Percentiles rank a stretch among this genome's conserved stretches.
These are phyloP conservation scores for Populus tomentosa DNA, from an alignment of 441 rosid genomes.

Conservation along the genomic window DNA sequence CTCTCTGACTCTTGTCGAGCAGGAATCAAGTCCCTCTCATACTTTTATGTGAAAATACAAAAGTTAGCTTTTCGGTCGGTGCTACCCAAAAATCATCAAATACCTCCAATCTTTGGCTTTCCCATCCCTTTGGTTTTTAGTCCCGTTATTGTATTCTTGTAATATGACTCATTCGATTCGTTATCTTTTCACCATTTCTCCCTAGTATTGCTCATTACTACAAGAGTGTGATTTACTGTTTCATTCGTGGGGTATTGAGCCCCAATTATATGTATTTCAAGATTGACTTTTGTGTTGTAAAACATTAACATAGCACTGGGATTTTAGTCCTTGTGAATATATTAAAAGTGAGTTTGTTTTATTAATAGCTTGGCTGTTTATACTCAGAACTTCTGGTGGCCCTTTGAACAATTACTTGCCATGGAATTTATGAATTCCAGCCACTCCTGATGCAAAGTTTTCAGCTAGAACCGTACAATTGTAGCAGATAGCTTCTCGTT, in stretches of 20 bases:
- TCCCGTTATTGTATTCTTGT: slow-evolving; percentile 4
- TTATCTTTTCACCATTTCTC: background rate
- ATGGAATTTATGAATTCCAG: background rate
- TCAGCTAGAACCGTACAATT: background rate
- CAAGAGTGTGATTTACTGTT: slow-evolving; percentile 14
- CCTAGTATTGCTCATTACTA: background rate
- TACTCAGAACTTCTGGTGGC: background rate
- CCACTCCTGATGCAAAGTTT: background rate
- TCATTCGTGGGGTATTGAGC: slow-evolving; percentile 6
- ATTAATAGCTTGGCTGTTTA: slow-evolving; percentile 7
- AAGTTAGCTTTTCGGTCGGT: slow-evolving; percentile 1
- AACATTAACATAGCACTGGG: slow-evolving; percentile 13
- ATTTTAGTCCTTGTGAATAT: slow-evolving; percentile 14
- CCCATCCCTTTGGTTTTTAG: background rate
- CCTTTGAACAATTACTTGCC: background rate
- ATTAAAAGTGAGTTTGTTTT: slow-evolving; percentile 11
- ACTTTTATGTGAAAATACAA: slow-evolving; percentile 7
- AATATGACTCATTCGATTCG: background rate
- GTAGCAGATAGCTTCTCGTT: too few species aligned
- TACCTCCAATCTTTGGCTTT: background rate
- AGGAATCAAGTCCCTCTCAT: slow-evolving; percentile 19
- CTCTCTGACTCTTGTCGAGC: slow-evolving; percentile 2
- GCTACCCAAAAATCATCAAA: background rate
- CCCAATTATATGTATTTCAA: slow-evolving; percentile 12
- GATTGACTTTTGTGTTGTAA: slow-evolving; percentile 20